Conservation (phyloP, 2,329 filamentous ascomycete genomes). For the Pseudogymnoascus sp. region DNA sequence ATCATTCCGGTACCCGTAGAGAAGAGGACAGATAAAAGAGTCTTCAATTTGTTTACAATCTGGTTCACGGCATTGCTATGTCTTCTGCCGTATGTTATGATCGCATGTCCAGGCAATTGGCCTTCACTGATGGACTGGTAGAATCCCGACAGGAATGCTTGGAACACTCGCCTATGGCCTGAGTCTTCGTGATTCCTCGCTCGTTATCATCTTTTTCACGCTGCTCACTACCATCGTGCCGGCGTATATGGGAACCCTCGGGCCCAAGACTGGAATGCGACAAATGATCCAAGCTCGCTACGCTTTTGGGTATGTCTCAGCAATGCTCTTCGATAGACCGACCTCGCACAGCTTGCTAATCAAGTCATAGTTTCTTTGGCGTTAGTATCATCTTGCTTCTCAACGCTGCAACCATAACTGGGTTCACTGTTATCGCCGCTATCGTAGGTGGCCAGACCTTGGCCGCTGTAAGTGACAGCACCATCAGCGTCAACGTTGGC, state of each 20-base stretch:
- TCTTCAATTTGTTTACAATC: slow-evolving; percentile 51
- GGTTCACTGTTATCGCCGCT: slow-evolving; percentile 56
- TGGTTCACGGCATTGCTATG: slow-evolving; percentile 53
- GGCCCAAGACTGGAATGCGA: slow-evolving; percentile 55
- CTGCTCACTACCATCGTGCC: slow-evolving; percentile 46
- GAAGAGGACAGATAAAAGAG: slow-evolving; percentile 44
- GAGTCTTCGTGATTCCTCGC: slow-evolving; percentile 46
- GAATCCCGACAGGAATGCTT: slow-evolving; percentile 57
- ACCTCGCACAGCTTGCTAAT: slow-evolving; percentile 12
- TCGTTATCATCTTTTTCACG: slow-evolving; percentile 58
- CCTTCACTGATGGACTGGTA: slow-evolving; percentile 18
- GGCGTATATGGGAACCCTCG: slow-evolving; percentile 50
- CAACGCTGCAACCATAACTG: slow-evolving; percentile 55
- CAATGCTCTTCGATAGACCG: slow-evolving; percentile 12
- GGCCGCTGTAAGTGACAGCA: slow-evolving; percentile 43
- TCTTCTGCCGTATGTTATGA: slow-evolving; percentile 42
- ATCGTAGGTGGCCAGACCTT: slow-evolving; percentile 55
- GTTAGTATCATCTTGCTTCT: slow-evolving; percentile 53
- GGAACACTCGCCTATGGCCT: slow-evolving; percentile 49
- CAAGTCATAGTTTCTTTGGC: slow-evolving; percentile 41
- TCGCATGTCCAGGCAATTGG: neutral
- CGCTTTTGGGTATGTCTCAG: slow-evolving; percentile 44
- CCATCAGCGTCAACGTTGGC: slow-evolving; percentile 46
- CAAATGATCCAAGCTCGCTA: slow-evolving; percentile 60
- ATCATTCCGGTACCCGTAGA: slow-evolving; percentile 49